Conservation (phyloP, 768 basidiomycete species). For the Scleroderma citrinum region DNA sequence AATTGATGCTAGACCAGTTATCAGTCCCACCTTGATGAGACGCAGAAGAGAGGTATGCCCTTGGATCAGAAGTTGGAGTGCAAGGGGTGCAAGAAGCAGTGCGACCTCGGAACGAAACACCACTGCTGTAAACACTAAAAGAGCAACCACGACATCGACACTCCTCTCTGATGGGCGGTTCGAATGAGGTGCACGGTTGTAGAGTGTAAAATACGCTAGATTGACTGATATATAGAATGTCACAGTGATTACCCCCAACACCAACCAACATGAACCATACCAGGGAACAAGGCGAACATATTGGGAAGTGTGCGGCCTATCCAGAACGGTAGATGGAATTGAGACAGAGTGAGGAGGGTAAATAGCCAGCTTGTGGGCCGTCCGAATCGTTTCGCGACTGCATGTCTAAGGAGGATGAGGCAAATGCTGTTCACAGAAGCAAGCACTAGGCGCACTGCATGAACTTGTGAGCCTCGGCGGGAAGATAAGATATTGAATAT, state of each 20-base stretch:
- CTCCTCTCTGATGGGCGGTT: conserved; percentile 30
- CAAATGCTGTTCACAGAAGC: conserved; percentile 58
- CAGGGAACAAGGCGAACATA: conserved; percentile 81
- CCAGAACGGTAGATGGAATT: conserved; percentile 93
- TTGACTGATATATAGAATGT: conserved; percentile 42
- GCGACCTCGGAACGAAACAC: conserved; percentile 79
- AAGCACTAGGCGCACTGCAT: conserved; percentile 67
- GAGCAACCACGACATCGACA: conserved; percentile 40
- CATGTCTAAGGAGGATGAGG: conserved; percentile 58
- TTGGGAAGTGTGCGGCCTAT: conserved; percentile 92
- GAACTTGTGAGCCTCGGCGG: neutral
- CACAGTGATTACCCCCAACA: neutral
- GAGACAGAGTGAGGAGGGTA: conserved; percentile 63
- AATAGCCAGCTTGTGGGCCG: conserved; percentile 51
- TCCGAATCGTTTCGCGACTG: conserved; percentile 62
- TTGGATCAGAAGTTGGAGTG: conserved; percentile 44
- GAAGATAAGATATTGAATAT: neutral
- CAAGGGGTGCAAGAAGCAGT: conserved; percentile 57
- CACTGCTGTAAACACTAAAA: conserved; percentile 63
- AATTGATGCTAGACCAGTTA: conserved; percentile 44
- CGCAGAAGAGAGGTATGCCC: conserved; percentile 37
- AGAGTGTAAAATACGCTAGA: conserved; percentile 46
- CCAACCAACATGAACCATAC: conserved; percentile 34
- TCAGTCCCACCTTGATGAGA: conserved; percentile 44
- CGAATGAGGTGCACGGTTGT: conserved; percentile 33